A percentile compares a stretch with the other conserved stretches of the same genome.
These are phyloP conservation scores for Yamadazyma insecticola DNA, from an alignment of 805 yeast species.

Conservation along the genomic window DNA sequence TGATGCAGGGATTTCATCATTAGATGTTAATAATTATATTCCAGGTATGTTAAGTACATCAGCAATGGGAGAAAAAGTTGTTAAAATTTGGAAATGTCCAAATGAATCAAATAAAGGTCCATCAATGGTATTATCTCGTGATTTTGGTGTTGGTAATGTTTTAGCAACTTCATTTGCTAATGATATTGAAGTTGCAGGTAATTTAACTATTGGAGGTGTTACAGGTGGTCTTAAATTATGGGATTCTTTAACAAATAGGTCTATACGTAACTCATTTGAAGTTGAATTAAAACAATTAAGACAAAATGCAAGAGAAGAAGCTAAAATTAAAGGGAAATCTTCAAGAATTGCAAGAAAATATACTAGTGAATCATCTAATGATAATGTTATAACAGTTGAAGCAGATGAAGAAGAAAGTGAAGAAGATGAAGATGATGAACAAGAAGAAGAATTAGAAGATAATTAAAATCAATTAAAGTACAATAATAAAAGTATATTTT, in stretches of 20 bases:
- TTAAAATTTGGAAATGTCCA: conserved; percentile 84
- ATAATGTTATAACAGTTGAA: conserved; percentile 59
- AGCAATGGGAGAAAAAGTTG: conserved; percentile 83
- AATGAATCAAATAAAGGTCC: conserved; percentile 46
- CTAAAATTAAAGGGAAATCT: conserved; percentile 50
- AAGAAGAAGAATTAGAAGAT: conserved; percentile 10
- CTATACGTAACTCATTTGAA: conserved; percentile 68
- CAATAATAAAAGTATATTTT: too few species aligned
- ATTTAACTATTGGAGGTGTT: conserved; percentile 83
- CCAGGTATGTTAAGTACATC: conserved; percentile 79
- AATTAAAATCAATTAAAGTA: too few species aligned
- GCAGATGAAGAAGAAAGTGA: conserved; percentile 54
- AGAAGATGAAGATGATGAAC: conserved; percentile 23
- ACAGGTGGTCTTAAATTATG: conserved; percentile 81
- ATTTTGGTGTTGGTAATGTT: conserved; percentile 92
- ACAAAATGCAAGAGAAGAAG: conserved; percentile 52
- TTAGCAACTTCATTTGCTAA: conserved; percentile 78
- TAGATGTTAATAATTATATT: conserved; percentile 62
- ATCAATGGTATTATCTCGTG: conserved; percentile 84
- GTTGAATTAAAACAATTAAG: conserved; percentile 54
- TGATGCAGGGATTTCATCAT: conserved; percentile 85
- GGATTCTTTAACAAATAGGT: conserved; percentile 81
- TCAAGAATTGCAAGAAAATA: conserved; percentile 78
- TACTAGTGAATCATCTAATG: conserved; percentile 40
- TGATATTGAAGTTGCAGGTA: conserved; percentile 82